Percentiles rank a stretch among this genome's conserved stretches.
Evolutionary conservation across 2,329 filamentous ascomycete genomes (phyloP).

Genomic region (Stagonosporopsis rhizophila): DNA sequence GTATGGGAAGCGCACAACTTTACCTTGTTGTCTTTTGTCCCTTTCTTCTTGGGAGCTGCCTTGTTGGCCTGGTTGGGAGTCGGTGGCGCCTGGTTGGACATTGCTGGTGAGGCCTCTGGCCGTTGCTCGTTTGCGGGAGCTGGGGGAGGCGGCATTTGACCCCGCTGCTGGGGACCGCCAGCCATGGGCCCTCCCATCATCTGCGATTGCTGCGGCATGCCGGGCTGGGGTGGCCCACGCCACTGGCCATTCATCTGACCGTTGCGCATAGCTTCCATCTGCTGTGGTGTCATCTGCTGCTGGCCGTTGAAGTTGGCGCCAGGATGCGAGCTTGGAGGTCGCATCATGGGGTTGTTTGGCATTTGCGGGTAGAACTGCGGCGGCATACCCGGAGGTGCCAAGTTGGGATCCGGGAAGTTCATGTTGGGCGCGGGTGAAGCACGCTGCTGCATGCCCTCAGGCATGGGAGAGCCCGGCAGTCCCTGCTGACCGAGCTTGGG

Average conservation of each 20-base stretch:
- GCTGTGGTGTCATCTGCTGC: constrained; percentile 67
- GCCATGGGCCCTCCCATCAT: constrained; percentile 60
- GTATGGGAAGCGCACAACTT: constrained; percentile 38
- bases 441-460: constrained; percentile 70
- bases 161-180: constrained; percentile 75
- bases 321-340: constrained; percentile 57
- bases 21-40: constrained; percentile 74
- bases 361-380: constrained; percentile 49
- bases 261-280: constrained; percentile 57
- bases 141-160: constrained; percentile 61
- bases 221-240: constrained; percentile 44
- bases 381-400: constrained; percentile 57
- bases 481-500: constrained; percentile 74
- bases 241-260: constrained; percentile 20
- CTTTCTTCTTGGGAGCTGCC: constrained; percentile 78
- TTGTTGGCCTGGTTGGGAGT: constrained; percentile 79
- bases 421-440: constrained; percentile 66
- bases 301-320: constrained; percentile 66
- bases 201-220: constrained; percentile 64
- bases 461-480: constrained; percentile 71
- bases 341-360: constrained; percentile 59
- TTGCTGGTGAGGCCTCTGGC: constrained; percentile 57
- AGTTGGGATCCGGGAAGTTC: constrained; percentile 55
- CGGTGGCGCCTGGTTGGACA: constrained; percentile 66
- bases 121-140: constrained; percentile 52